Base-by-base conservation (phyloP, 768 basidiomycete genomes). In the Trametes sanguinea region DNA sequence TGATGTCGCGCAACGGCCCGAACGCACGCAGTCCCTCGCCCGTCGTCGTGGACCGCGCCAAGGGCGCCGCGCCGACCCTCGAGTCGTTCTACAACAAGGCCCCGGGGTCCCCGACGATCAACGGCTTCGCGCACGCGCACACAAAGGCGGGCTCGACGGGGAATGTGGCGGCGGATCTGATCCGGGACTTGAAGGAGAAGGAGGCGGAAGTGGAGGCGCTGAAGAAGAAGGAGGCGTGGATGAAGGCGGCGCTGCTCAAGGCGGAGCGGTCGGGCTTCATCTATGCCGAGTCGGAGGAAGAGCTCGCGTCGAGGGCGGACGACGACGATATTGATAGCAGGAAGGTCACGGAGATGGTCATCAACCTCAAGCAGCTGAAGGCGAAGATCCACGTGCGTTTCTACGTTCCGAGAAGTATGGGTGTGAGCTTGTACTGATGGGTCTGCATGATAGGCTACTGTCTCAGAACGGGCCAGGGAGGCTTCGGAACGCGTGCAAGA, bases 341-440 rank as follows among this genome's bases (percentile, higher is more conserved):
- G 57, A 80, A 79, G 69, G 77, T 88, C 60, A 79, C 84, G 2
- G 91, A 94, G 65, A 81, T 93, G 73, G 78, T 90, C 4, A 76
- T 97, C 58, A 85, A 82, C 70, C 84, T 98, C 69, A 98, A 96
- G 77, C 88, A 93, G 70, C 90, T 94, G 73, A 87, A 87, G 73
- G 90, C 92, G 10, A 85, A 86, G 65, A 81, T 95, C 54, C 92
- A 95, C 86, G 95, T 94, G 63, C 65, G 85, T 75, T 8, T 44
- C 40, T 13, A 40, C n/a, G 42, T 1, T 7, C 6, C 7, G 27
- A 11, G 0, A 46, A 9, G 16, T 17, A 11, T 37, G 35, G 11
- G 35, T 37, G 6, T 6, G 35, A 2, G 35, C 1, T 2, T 6
- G 35, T 11, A 11, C 35, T 37, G 35, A 37, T 37, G 35, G 35